Conservation (phyloP, 1,139 yeast genomes). For the Lodderomyces beijingensis region DNA sequence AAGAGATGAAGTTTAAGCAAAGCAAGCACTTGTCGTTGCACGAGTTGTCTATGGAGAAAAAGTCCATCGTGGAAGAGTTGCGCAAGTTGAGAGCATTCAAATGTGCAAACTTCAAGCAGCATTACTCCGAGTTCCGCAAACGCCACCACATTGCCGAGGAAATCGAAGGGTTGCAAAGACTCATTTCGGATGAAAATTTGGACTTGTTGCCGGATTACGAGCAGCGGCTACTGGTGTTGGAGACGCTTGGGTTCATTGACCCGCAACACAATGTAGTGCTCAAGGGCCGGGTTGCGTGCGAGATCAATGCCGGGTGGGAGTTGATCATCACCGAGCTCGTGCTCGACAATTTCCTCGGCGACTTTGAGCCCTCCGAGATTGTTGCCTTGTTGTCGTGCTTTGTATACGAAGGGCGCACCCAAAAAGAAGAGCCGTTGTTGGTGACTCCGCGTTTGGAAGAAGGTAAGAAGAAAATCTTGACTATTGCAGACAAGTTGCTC, state of each 20-base stretch:
- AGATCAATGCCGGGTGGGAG: conserved; percentile 88
- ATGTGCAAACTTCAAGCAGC: conserved; percentile 43
- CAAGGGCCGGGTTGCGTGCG: conserved; percentile 86
- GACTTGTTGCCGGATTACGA: conserved; percentile 92
- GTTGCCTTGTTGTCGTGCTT: conserved; percentile 89
- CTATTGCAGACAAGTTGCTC: conserved; percentile 63
- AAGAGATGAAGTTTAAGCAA: conserved; percentile 40
- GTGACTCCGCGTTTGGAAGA: conserved; percentile 80
- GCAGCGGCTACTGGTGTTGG: conserved; percentile 75
- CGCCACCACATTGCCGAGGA: conserved; percentile 45
- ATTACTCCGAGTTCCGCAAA: conserved; percentile 45
- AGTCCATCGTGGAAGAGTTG: conserved; percentile 34
- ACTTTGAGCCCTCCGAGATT: conserved; percentile 92
- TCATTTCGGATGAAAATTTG: conserved; percentile 81
- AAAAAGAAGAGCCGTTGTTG: conserved; percentile 53
- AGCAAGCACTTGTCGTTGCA: conserved; percentile 50
- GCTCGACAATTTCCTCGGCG: conserved; percentile 86
- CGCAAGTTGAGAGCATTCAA: conserved; percentile 20
- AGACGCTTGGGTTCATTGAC: conserved; percentile 74
- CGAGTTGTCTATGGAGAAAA: conserved; percentile 47
- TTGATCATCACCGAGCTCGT: conserved; percentile 83
- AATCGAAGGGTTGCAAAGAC: conserved; percentile 52
- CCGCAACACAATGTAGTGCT: conserved; percentile 68
- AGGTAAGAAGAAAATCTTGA: conserved; percentile 69
- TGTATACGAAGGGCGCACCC: conserved; percentile 83